Conservation (phyloP, 2,329 filamentous ascomycete genomes). For the Ascochyta lentis region DNA sequence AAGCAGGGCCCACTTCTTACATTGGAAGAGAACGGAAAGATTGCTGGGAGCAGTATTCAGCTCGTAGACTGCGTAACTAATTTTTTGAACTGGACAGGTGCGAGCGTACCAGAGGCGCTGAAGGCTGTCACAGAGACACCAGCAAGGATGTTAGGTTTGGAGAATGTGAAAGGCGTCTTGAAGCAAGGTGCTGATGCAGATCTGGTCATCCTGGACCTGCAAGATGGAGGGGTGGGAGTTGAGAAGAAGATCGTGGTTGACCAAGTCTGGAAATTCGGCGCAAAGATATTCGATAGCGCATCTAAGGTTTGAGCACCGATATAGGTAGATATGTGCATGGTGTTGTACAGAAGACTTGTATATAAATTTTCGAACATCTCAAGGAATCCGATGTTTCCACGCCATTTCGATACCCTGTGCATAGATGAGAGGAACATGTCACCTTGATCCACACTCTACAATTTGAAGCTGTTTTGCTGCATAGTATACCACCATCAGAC, state of each 20-base stretch:
- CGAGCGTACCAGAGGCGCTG: conserved; percentile 71
- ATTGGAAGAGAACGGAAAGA: conserved; percentile 74
- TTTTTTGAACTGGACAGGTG: conserved; percentile 77
- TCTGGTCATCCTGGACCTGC: conserved; percentile 71
- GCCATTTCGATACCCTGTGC: too few species aligned
- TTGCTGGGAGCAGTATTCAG: conserved; percentile 65
- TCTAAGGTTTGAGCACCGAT: not conserved
- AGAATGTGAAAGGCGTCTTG: conserved; percentile 68
- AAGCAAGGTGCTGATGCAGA: conserved; percentile 57
- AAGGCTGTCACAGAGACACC: conserved; percentile 78
- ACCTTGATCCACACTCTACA: too few species aligned
- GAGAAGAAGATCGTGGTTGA: conserved; percentile 68
- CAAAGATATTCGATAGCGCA: conserved; percentile 37
- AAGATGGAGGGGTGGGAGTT: conserved; percentile 51
- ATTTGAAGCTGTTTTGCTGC: too few species aligned
- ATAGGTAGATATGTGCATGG: not conserved
- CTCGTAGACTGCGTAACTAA: conserved; percentile 85
- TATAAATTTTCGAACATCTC: not conserved
- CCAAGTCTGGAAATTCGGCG: conserved; percentile 81
- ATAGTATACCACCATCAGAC: too few species aligned
- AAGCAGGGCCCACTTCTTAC: conserved; percentile 77
- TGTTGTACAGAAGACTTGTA: not conserved
- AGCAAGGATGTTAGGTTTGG: conserved; percentile 75
- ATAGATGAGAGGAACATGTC: too few species aligned
- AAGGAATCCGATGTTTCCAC: not conserved